These are phyloP conservation scores for Eucalyptus melliodora DNA, from an alignment of 345 rosid species.

Conservation along the genomic window DNA sequence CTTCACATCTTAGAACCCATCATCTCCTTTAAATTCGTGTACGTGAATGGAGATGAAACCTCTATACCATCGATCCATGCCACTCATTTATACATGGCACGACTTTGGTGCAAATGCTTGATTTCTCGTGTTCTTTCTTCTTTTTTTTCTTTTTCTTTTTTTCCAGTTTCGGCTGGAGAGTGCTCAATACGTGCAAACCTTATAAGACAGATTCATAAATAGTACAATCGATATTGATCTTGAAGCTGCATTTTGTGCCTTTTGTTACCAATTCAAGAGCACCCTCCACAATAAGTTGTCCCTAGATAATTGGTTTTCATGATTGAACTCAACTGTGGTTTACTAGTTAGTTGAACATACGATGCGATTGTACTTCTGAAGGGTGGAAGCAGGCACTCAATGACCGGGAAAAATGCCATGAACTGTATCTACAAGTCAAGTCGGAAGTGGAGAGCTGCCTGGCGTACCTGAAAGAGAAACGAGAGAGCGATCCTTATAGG, in stretches of 20 bases:
- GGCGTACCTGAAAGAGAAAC: constrained; percentile 43
- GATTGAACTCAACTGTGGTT: background rate
- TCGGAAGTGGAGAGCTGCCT: constrained; percentile 51
- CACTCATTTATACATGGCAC: background rate
- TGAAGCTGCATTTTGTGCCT: background rate
- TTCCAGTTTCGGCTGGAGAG: background rate
- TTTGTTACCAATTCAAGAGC: background rate
- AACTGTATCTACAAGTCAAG: constrained; percentile 51
- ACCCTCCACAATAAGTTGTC: background rate
- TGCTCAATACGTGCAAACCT: background rate
- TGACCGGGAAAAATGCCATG: constrained; percentile 44
- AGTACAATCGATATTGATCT: background rate
- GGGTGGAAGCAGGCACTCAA: constrained; percentile 35
- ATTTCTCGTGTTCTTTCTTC: background rate
- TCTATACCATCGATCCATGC: background rate
- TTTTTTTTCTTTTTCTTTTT: too few relatives aligned
- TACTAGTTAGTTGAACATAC: background rate
- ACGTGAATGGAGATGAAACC: background rate
- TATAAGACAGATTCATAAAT: background rate
- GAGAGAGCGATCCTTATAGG: constrained; percentile 64
- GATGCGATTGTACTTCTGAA: background rate
- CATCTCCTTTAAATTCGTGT: background rate
- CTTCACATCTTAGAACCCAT: background rate
- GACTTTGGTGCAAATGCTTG: background rate
- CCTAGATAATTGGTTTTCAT: background rate